Conservation (phyloP, 441 rosid genomes). For the Jatropha podagrica region DNA sequence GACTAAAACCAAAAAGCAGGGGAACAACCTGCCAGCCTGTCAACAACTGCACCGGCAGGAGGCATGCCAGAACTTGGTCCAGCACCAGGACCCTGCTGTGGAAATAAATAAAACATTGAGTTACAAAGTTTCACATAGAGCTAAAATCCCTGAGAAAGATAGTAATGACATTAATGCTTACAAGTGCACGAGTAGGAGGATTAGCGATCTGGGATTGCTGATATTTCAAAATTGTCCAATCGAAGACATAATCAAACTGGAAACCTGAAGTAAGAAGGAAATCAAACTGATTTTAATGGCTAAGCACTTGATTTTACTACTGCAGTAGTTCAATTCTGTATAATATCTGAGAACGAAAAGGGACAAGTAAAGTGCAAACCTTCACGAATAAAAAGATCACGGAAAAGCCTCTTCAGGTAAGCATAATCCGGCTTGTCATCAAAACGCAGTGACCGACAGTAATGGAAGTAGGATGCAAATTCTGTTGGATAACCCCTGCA, state of each 20-base stretch:
- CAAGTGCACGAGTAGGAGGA: slow-evolving; percentile 67
- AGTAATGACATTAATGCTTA: slow-evolving; percentile 28
- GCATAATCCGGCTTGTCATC: slow-evolving; percentile 98
- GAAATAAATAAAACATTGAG: not conserved
- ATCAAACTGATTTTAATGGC: not conserved
- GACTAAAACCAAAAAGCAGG: slow-evolving; percentile 1
- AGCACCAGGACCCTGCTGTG: slow-evolving; percentile 37
- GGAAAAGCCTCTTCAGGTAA: slow-evolving; percentile 83
- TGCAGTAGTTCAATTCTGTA: not conserved
- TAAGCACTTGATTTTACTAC: not conserved
- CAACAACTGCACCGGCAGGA: slow-evolving; percentile 32
- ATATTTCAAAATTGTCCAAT: slow-evolving; percentile 97
- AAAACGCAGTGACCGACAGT: slow-evolving; percentile 87
- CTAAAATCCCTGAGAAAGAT: not conserved
- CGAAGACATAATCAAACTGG: slow-evolving; percentile 95
- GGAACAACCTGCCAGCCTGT: slow-evolving; percentile 37
- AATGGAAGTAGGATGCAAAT: slow-evolving; percentile 96
- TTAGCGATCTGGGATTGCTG: slow-evolving; percentile 88
- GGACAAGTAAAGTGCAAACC: slow-evolving; percentile 43
- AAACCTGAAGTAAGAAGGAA: slow-evolving; percentile 56
- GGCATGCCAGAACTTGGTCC: slow-evolving; percentile 48
- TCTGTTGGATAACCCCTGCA: slow-evolving; percentile 97
- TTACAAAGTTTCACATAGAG: not conserved
- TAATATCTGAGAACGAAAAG: slow-evolving; percentile 9
- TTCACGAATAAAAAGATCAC: slow-evolving; percentile 98